Evolutionary conservation across 768 basidiomycete species (phyloP).

Genomic region (Suillus variegatus): DNA sequence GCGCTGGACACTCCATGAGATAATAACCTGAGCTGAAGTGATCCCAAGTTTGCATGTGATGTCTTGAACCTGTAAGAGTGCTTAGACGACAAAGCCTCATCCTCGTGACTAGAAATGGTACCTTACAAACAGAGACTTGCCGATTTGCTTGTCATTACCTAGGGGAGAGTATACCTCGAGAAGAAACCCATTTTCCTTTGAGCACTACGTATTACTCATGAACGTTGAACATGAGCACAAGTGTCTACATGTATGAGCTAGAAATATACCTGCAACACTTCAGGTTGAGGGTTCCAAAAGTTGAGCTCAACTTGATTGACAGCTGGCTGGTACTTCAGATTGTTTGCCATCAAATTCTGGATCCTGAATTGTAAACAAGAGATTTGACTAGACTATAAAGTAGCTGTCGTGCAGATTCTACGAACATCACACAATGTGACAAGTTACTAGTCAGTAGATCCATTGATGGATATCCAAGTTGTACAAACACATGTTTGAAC

Average conservation of each 20-base stretch:
- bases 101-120: constrained; percentile 14
- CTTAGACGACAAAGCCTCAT: neutral
- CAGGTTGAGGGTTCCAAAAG: constrained; percentile 77
- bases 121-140: constrained; percentile 59
- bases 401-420: too few species aligned
- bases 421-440: too few species aligned
- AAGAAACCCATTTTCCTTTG: constrained; percentile 62
- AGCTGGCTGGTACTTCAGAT: constrained; percentile 61
- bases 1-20: constrained; percentile 77
- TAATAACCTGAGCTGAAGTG: constrained; percentile 73
- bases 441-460: too few species aligned
- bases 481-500: too few species aligned
- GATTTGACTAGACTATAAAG: neutral
- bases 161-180: constrained; percentile 80
- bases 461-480: too few species aligned
- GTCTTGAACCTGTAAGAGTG: constrained; percentile 43
- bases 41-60: constrained; percentile 65
- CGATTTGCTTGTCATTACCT: constrained; percentile 60
- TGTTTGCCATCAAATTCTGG: constrained; percentile 61
- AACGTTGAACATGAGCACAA: neutral
- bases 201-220: constrained; percentile 46
- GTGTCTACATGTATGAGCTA: neutral
- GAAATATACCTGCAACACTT: constrained; percentile 57
- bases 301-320: constrained; percentile 81
- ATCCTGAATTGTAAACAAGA: constrained; percentile 34